Evolutionary conservation across 306 rosid genomes (phyloP).

Genomic region (Fragaria iinumae): DNA sequence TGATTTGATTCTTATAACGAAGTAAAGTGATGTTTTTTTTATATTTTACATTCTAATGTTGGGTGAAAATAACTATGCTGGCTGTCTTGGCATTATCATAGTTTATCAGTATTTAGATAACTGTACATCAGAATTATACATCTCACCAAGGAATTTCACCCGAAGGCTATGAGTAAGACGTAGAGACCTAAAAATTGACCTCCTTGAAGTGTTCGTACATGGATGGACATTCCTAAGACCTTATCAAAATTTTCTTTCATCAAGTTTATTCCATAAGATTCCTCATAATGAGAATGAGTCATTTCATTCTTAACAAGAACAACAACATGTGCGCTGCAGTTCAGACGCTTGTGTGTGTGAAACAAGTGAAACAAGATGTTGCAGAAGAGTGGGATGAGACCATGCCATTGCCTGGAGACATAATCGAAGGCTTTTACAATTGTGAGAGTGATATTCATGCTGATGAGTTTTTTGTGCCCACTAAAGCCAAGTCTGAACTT

Average conservation of each 20-base stretch:
- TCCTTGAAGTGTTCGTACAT: constrained; percentile 30
- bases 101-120: background rate
- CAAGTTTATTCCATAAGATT: background rate
- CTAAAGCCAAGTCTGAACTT: constrained; percentile 55
- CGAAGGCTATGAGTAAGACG: constrained; percentile 11
- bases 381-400: constrained; percentile 65
- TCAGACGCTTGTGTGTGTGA: constrained; percentile 54
- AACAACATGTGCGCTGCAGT: constrained; percentile 31
- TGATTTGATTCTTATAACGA: background rate
- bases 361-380: constrained; percentile 59
- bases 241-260: background rate
- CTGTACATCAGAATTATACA: background rate
- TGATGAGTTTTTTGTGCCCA: constrained; percentile 37
- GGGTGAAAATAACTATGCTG: background rate
- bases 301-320: background rate
- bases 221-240: constrained; percentile 14
- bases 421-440: constrained; percentile 50
- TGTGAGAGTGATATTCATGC: constrained; percentile 15
- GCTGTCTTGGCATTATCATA: background rate
- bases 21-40: background rate
- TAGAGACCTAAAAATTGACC: constrained; percentile 17
- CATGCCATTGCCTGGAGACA: constrained; percentile 79
- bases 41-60: background rate
- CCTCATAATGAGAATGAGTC: background rate
- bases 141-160: background rate